Conservation (phyloP, 164 flowering plant species). For the Saururus chinensis region DNA sequence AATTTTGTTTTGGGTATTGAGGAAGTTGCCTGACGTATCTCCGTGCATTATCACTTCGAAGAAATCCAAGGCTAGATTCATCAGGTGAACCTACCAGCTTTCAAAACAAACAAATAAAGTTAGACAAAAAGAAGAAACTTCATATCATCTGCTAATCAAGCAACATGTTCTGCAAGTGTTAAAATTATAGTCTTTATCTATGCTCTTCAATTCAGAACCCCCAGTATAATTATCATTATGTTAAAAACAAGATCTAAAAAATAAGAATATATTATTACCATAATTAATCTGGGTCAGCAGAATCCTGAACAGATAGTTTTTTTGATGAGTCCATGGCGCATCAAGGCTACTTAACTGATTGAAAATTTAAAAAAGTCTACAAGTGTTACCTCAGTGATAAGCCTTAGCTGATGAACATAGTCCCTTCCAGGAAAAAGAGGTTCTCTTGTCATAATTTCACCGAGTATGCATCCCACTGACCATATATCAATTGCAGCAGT, state of each 20-base stretch:
- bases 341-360: not conserved
- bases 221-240: not conserved
- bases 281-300: not conserved
- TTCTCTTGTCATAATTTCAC: slow-evolving; percentile 71
- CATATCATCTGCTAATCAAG: not conserved
- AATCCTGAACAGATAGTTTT: not conserved
- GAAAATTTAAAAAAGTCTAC: not conserved
- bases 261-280: not conserved
- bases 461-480: slow-evolving; percentile 94
- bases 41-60: slow-evolving; percentile 89
- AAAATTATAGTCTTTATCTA: not conserved
- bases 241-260: not conserved
- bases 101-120: slow-evolving; percentile 4
- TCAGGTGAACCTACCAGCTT: slow-evolving; percentile 95
- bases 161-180: not conserved
- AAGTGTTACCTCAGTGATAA: slow-evolving; percentile 67
- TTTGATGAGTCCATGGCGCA: not conserved
- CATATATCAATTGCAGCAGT: slow-evolving; percentile 95
- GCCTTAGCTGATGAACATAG: slow-evolving; percentile 84
- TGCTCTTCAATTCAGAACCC: not conserved
- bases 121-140: no score
- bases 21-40: slow-evolving; percentile 88
- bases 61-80: slow-evolving; percentile 88
- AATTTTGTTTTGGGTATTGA: slow-evolving; percentile 68
- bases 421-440: slow-evolving; percentile 87